Evolutionary conservation across 2,329 filamentous ascomycete species (phyloP), one percentile per base, ranked within the genome.

Genomic region (Nemania sp.): DNA sequence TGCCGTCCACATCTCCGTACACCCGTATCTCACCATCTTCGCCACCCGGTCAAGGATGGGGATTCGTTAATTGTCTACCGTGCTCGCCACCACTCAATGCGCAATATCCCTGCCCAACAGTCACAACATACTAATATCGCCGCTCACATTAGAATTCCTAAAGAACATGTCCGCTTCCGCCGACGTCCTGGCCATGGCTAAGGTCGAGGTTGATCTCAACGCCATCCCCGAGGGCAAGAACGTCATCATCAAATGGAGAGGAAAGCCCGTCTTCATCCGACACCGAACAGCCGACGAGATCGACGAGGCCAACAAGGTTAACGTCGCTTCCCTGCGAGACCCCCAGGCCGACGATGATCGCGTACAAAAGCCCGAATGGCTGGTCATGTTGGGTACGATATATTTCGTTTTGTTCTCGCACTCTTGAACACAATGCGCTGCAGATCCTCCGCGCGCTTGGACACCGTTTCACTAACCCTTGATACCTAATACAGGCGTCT

Each of bases 231-330:
- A 98, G 88, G 96, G 96, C 89, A 99, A 98, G 92, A 99, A 99
- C 87, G 96, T 99, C 82, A 97, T 99, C 83, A 97, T 99, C 88
- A 99, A 99, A 88, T 99, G 96, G 96, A 93, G 96, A 88, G 96
- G 96, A 82, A 99, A 99, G 92, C 96, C 96, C 82, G 94, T 99
- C 82, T 99, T 99, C 88, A 94, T 99, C 89, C 94, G 96, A 83
- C 96, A 99, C 91, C 93, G 96, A 80, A 99, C 96, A 77, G 84
- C 89, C 78, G 87, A 88, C 79, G 96, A 99, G 87, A 98, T 99
- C 85, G 90, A 94, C 79, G 93, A 98, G 84, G 96, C 96, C 82
- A 94, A 98, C 85, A 88, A 91, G 80, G 89, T 93, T 82, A 92
- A 97, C 82, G 88, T 97, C 82, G 83, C 93, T 78, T 82, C 88